Evolutionary conservation across 306 rosid genomes (phyloP), one percentile per base, ranked within the genome.

Genomic region (Quillaja saponaria): DNA sequence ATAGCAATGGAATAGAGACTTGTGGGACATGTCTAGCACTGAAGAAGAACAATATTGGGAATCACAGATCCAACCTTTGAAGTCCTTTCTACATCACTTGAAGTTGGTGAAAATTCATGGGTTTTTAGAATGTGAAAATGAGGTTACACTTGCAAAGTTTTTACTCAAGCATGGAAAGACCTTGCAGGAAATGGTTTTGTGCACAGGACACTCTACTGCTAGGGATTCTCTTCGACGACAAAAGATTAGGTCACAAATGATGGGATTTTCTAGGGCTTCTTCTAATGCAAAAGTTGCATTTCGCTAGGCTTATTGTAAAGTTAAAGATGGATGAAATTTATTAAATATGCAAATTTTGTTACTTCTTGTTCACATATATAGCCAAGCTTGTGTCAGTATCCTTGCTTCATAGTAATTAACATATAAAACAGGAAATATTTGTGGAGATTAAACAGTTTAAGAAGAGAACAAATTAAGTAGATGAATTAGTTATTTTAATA

Each of bases 1-100:
- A 63, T 65, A 90, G 95, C 72, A 81, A 83, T 87, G 97, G 96
- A 79, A 85, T 58, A 81, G 73, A 62, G 95, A 90, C 45, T 66
- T 83, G 34, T 81, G 94, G 94, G 90, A 83, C 58, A 49, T 71
- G 74, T 69, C 39, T 7, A 77, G 48, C 55, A 76, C 81, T 0
- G 86, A 83, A 69, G 91, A 81, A 62, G 97, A 87, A 66, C 81
- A 72, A 8, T 87, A 57, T 56, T 87, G 95, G 97, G 96, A 85
- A 60, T 87, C 91, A 21, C 87, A 83, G 55, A 76, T 70, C 7
- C 54, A 72, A 63, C 48, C 41, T 19, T 56, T 91, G 16, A 74
- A 80, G 42, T 61, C 78, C 3, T 91, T 91, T 67, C 75, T 85
- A 17, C 76, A 80, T 18, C 78, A 85, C 63, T 63, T 91, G 56